Evolutionary conservation across 2,329 filamentous ascomycete genomes (phyloP), one percentile per base, ranked within the genome.

Genomic region (Cordyceps cicadae): DNA sequence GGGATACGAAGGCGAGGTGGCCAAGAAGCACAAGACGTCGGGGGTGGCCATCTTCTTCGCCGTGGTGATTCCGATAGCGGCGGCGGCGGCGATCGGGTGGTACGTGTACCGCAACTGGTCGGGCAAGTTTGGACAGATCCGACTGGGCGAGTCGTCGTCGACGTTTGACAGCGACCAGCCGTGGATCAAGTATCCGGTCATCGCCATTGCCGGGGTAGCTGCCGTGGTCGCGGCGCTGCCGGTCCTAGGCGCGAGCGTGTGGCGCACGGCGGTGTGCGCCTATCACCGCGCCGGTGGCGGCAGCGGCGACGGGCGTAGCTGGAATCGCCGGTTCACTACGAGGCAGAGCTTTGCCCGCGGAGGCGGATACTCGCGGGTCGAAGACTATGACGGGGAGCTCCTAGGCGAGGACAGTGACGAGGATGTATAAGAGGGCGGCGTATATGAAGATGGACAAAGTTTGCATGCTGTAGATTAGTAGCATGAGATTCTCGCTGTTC

Each of bases 341-440:
- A 81, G 95, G 62, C 89, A 90, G 69, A 93, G 90, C 63, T 99
- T 99, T 75, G 89, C 92, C 5, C 84, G 92, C 61, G 88, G 90
- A 1, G 87, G 89, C n/a, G 90, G 96, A 72, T 97, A 97, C 72
- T 85, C 87, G 17, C 82, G 88, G 68, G 91, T 96, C 56, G 92
- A 96, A 68, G 89, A 94, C 55, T 94, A 97, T 70, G 94, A 97
- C 72, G 93, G 93, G 54, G 93, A 97, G 77, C 77, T 99, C 66
- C 76, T 99, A 41, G 94, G 94, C 0, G 93, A 97, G 66, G 92
- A 96, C 62, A 92, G 91, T 66, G 93, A 97, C 65, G 92, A 97
- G 70, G 93, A 97, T 63, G 89, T 87, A 45, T 77, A 43, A 32
- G 21, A 45, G 15, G 12, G 21, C 29, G 15, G 43, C 6, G 43